Evolutionary conservation across 2,329 filamentous ascomycete species (phyloP).

Genomic region (Emericellopsis cladophorae): DNA sequence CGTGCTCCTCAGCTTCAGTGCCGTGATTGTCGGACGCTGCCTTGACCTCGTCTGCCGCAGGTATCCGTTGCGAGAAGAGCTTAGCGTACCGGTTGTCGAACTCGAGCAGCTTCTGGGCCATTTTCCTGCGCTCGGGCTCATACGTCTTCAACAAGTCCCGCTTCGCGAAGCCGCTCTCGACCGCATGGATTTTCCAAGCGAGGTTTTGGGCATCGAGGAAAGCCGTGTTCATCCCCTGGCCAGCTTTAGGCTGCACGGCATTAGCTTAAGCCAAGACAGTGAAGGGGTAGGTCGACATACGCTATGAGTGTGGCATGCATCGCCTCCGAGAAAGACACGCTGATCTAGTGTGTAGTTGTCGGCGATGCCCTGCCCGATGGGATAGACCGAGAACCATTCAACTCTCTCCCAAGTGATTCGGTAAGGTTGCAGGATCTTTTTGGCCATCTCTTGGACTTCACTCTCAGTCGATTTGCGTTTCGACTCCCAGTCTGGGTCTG

Average conservation of each 20-base stretch:
- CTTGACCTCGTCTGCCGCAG: constrained; percentile 44
- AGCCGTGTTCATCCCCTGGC: constrained; percentile 70
- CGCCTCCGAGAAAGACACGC: constrained; percentile 62
- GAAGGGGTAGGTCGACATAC: constrained; percentile 26
- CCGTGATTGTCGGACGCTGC: constrained; percentile 36
- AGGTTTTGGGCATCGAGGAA: constrained; percentile 78
- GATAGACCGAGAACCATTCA: constrained; percentile 67
- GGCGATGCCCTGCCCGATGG: constrained; percentile 62
- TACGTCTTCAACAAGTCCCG: constrained; percentile 72
- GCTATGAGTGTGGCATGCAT: constrained; percentile 71
- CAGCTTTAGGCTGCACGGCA: constrained; percentile 57
- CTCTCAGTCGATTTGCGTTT: constrained; percentile 49
- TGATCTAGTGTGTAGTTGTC: constrained; percentile 55
- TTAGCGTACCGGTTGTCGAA: constrained; percentile 88
- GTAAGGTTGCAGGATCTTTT: constrained; percentile 54
- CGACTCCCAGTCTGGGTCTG: constrained; percentile 47
- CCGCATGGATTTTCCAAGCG: constrained; percentile 91
- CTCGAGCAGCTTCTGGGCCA: constrained; percentile 71
- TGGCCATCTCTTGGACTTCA: constrained; percentile 52
- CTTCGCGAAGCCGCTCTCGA: constrained; percentile 69
- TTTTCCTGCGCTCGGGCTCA: constrained; percentile 70
- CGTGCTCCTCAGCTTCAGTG: constrained; percentile 2
- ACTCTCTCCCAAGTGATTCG: constrained; percentile 53
- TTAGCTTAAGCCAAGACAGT: constrained; percentile 24
- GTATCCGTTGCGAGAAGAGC: constrained; percentile 63